Evolutionary conservation across 257 asterid genomes (phyloP), one percentile per base, ranked within the genome.

Genomic region (Nemophila menziesii): DNA sequence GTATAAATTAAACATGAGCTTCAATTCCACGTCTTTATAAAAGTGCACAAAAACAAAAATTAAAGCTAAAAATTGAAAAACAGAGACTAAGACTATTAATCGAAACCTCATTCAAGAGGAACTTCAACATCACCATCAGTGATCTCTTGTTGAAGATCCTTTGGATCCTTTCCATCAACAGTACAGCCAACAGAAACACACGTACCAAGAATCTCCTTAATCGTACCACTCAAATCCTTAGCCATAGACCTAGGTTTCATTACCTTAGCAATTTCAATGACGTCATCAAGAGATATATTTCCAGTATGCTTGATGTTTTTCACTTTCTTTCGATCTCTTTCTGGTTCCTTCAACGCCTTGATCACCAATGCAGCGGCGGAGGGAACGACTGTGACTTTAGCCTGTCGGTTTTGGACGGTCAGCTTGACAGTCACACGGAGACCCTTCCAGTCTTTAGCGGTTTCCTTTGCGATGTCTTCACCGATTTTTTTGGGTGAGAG

Each of bases 401-500:
- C 89, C 69, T 78, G 89, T 16, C 89, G 83, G 39, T 78, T 74
- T 43, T 77, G 86, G 8, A 77, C 86, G 2, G 82, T 77, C 50
- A 77, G 77, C 51, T 77, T 77, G 8, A 74, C 83, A 6, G 89
- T 74, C 11, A 74, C 89, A 9, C 83, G 83, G 41, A 78, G 83
- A n/a, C 89, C 89, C 80, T 78, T 78, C 89, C 89, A 78, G 64
- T 78, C 89, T 61, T 78, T 78, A 48, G 89, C 83, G 19, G 89
- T 78, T 11, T 78, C 86, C 57, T 77, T 77, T 8, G 86, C 81
- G 33, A 77, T 77, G 40, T 77, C 86, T 58, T 77, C 86, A 10
- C 86, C 86, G 55, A 77, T 73, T 40, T 77, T 77, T 33, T 77
- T 77, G 5, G 86, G 86, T 11, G 86, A 77, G 9, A 77, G 77